Evolutionary conservation across 2,329 filamentous ascomycete genomes (phyloP), one percentile per base, ranked within the genome.

Genomic region (Colletotrichum simmondsii): DNA sequence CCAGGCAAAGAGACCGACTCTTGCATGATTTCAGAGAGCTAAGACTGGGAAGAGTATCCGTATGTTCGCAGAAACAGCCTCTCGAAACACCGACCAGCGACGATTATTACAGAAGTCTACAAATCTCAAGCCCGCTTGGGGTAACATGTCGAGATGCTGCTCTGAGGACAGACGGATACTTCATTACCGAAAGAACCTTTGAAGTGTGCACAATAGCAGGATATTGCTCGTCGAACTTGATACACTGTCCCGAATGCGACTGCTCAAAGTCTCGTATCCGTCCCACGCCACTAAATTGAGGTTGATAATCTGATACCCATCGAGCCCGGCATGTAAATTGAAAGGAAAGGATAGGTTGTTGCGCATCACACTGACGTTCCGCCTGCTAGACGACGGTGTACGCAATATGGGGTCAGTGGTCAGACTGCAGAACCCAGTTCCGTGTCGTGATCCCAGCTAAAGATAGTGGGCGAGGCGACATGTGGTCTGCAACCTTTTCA

Each of bases 361-460:
- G 35, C 56, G 32, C 46, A 54, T 58, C 54, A 66, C 42, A 22
- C 22, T 60, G 62, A 53, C 61, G 54, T 59, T 24, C 42, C 35
- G 52, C 16, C 16, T 57, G 59, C 35, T 16, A 35, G 32, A 12
- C 42, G 22, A 65, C 19, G 53, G 60, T 69, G 24, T 37, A 65
- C 22, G 22, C 67, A 54, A 65, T 58, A 70, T 60, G 62, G 68
- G 28, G 62, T 60, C 32, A 32, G 30, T 59, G 65, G 65, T 46
- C 57, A 32, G 37, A 66, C 30, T 52, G 35, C 22, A 62, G 60
- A 70, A 65, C 58, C 42, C 37, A 32, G 59, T 42, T 70, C 30
- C 53, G 68, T 42, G 54, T 60, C 14, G 30, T 35, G 30, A 54
- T 32, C 54, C 42, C 32, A 28, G 58, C 56, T 35, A 30, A 30